Base-by-base conservation (phyloP, 2,329 filamentous ascomycete genomes). In the Coniochaeta ligniaria region DNA sequence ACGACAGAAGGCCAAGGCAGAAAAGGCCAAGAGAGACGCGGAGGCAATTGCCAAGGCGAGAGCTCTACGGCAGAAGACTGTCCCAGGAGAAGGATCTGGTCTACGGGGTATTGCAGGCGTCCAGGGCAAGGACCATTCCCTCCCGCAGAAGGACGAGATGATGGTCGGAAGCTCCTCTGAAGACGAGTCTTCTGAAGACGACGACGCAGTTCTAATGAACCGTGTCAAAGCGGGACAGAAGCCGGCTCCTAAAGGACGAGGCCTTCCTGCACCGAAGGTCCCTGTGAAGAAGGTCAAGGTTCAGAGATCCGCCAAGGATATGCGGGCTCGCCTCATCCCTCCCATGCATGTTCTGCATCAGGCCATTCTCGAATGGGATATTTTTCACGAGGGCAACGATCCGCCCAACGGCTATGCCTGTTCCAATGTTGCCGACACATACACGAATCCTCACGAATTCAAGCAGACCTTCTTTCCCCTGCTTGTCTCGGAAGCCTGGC, bases 401-500 rank as follows among this genome's bases (percentile, higher is more conserved):
- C 95, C 95, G 6, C 93, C 95, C 0, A 88, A 85, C 58, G 85
- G 85, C 17, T 86, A 87, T 56, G 81, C 85, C 52, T 96, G 94
- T 69, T 85, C 82, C 55, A 80, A 85, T 59, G 94, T 99, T 12
- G 87, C 89, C 6, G 88, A 91, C 63, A 85, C 85, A 0, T 99
- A 96, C 74, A 74, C 79, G 31, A 87, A 92, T 66, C 90, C 92
- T 0, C 77, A 78, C 50, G 87, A 90, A 57, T 99, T 99, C 71
- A 91, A 96, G 71, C 82, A 85, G 62, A 96, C 92, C 0, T 99
- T 99, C 73, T 88, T 96, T 66, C 93, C 94, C 6, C 80, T 99
- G 24, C 81, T 99, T 36, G 86, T 95, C 33, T 88, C 96, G 28
- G 95, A 99, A 78, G 94, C 94, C 33, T 99, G 95, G 95, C 90